phyloP scores from a whole-genome alignment of 108 stramenopile species.

The Discostella stelligeroides region DNA sequence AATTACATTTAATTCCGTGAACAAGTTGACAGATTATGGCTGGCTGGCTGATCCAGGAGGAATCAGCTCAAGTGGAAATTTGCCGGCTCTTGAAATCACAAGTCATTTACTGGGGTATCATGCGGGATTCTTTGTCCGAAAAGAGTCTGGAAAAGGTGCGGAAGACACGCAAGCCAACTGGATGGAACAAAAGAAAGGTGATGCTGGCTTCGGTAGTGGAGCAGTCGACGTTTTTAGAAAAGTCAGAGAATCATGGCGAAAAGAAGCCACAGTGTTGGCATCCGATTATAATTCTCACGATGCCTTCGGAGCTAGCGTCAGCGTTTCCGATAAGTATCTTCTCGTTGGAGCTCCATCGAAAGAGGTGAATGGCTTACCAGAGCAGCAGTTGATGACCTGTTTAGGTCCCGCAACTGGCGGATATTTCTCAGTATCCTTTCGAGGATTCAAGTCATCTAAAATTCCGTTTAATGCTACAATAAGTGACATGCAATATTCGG shows the following conservation, averaged over 20 bases:
- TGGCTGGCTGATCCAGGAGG: constrained; percentile 50
- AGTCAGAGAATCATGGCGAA: constrained; percentile 46
- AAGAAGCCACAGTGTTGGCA: constrained; percentile 48
- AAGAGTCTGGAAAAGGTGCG: constrained; percentile 46
- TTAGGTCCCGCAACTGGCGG: constrained; percentile 45
- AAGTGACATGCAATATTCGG: constrained; percentile 48
- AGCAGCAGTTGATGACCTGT: constrained; percentile 61
- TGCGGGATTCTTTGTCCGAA: constrained; percentile 29
- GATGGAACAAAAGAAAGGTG: constrained; percentile 65
- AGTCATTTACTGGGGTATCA: constrained; percentile 60
- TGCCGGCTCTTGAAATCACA: constrained; percentile 51
- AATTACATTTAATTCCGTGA: constrained; percentile 55
- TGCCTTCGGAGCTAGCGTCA: constrained; percentile 58
- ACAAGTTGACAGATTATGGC: constrained; percentile 48
- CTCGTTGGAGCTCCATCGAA: constrained; percentile 70
- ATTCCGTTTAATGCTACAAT: constrained; percentile 57
- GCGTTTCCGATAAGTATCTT: constrained; percentile 43
- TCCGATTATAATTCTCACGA: constrained; percentile 60
- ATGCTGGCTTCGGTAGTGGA: constrained; percentile 57
- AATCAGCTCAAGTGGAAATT: constrained; percentile 47
- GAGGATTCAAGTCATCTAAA: constrained; percentile 61
- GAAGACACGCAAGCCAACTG: constrained; percentile 55
- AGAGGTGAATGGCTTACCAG: constrained; percentile 57
- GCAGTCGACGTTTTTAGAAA: constrained; percentile 54
- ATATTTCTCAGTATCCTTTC: constrained; percentile 58